Base-by-base conservation (phyloP, 1,284 basidiomycete species). In the Phlebopus sp. region DNA sequence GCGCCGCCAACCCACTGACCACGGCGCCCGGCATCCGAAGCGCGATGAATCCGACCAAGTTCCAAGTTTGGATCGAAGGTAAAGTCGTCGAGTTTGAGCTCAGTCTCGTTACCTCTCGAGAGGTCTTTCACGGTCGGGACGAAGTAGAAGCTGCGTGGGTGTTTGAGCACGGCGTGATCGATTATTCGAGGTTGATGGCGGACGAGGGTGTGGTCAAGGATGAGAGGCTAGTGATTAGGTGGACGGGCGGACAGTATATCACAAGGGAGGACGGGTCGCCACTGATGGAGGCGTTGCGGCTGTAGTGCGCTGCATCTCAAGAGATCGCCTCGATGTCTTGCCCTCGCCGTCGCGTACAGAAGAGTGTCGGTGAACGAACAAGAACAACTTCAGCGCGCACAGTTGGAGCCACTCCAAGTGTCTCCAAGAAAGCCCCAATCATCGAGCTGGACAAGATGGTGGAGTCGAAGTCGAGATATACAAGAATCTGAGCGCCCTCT, bases 381-480 rank as follows among this genome's bases (percentile, higher is more conserved):
- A 13, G 60, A 59, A 31, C 54, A 49, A 31, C 44, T 19, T 17
- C 58, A 55, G 49, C 57, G 50, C 9, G 51, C 58, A 8, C 73
- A 73, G 40, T 73, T 73, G 19, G 71, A 73, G 55, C 70, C 70
- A 32, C 65, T 65, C 10, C 63, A 69, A 52, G 49, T 60, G 37
- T 49, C 52, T 42, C 42, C 56, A 8, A 57, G 60, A 42, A 71
- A 79, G 51, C 75, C 81, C n/a, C 76, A 77, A 0, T 80, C 80
- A 9, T 77, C 76, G 3, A 82, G 82, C 42, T 90, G 87, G 86
- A 79, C 76, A 35, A 75, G 82, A 42, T 90, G 86, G 87, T 90
- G 85, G 87, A 81, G 75, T 55, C 71, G 83, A 25, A 80, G 77
- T 62, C 70, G 68, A 42, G 73, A 67, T 21, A 60, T 59, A 43